Conservation (phyloP, 305 asterid species). For the Plantago lanceolata region DNA sequence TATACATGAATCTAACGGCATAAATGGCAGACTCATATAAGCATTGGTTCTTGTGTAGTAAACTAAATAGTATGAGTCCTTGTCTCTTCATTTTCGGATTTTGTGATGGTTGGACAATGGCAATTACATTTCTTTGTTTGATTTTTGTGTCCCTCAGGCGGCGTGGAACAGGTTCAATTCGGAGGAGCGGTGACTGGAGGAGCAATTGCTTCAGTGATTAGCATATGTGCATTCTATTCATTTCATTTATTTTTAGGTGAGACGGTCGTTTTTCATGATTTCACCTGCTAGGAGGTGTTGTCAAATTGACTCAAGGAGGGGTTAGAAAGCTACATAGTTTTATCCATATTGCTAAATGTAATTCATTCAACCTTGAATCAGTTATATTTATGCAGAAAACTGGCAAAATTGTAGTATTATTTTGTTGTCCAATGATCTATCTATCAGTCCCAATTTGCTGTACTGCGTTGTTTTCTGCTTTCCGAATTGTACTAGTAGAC, state of each 20-base stretch:
- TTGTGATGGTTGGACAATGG: neutral
- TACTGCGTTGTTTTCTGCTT: neutral
- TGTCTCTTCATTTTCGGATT: neutral
- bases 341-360: neutral
- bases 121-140: neutral
- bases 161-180: constrained; percentile 94
- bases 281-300: constrained; percentile 19
- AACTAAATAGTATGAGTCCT: no score
- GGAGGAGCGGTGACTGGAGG: constrained; percentile 66
- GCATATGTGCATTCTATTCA: constrained; percentile 21
- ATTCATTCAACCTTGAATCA: neutral
- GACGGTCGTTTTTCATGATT: constrained; percentile 11
- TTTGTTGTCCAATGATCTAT: neutral
- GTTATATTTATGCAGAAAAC: neutral
- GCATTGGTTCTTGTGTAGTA: neutral
- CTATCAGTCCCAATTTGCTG: neutral
- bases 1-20: neutral
- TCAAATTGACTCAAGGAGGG: neutral
- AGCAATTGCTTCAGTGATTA: constrained; percentile 14
- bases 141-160: constrained; percentile 44
- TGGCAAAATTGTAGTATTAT: neutral
- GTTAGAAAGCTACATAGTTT: neutral
- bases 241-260: constrained; percentile 25
- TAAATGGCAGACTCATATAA: neutral
- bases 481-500: neutral